Percentiles rank a stretch among this genome's conserved stretches.
These are phyloP conservation scores for Spizellomyces punctatus DNA, from an alignment of 192 early-diverging fungal species.

Conservation along the genomic window DNA sequence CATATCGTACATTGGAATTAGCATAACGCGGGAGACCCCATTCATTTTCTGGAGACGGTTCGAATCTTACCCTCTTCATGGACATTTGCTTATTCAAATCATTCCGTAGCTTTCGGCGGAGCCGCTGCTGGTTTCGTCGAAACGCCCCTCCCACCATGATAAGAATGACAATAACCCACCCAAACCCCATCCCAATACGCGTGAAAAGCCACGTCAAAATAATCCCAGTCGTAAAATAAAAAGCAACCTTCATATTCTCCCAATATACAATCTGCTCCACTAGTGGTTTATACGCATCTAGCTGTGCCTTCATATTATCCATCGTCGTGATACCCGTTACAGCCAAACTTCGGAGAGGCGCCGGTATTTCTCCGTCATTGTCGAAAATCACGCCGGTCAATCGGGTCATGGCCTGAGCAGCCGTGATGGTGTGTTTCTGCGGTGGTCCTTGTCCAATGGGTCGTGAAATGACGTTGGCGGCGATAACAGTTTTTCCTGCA, in stretches of 20 bases:
- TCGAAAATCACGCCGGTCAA: slow-evolving; percentile 33
- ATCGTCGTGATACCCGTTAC: slow-evolving; percentile 5
- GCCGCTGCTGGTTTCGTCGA: slow-evolving; percentile 23
- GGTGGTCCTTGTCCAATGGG: background rate
- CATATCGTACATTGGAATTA: background rate
- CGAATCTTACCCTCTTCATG: slow-evolving; percentile 24
- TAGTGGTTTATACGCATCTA: slow-evolving; percentile 24
- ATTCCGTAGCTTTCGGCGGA: slow-evolving; percentile 28
- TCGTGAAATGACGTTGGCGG: slow-evolving; percentile 14
- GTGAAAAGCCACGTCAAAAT: slow-evolving; percentile 31
- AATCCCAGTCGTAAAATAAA: slow-evolving; percentile 30
- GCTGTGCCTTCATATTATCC: slow-evolving; percentile 23
- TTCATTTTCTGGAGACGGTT: background rate
- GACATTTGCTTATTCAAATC: slow-evolving; percentile 17
- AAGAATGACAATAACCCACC: slow-evolving; percentile 25
- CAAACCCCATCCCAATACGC: slow-evolving; percentile 30
- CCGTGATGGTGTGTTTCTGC: background rate
- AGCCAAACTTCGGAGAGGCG: slow-evolving; percentile 4
- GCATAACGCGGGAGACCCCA: background rate
- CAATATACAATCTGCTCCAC: slow-evolving; percentile 35
- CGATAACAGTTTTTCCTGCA: slow-evolving; percentile 17
- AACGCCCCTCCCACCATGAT: slow-evolving; percentile 29
- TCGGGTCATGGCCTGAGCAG: slow-evolving; percentile 9
- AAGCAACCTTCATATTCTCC: slow-evolving; percentile 32
- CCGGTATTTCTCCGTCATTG: slow-evolving; percentile 29